Percentiles rank a stretch among this genome's conserved stretches.
phyloP scores from a whole-genome alignment of 148 eudicot genomes.

The Diospyros lotus region DNA sequence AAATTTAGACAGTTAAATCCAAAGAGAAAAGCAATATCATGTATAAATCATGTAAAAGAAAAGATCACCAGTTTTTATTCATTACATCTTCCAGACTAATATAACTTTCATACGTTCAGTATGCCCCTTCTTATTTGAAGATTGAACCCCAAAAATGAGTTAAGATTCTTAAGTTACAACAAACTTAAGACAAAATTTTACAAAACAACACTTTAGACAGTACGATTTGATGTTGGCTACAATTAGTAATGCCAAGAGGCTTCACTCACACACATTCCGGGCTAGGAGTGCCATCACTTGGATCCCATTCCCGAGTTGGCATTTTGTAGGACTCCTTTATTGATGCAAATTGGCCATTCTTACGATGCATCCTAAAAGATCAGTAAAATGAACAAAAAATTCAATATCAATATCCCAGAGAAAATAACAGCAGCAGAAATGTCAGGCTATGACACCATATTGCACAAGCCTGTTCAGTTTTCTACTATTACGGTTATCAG shows the following conservation, averaged over 20 bases:
- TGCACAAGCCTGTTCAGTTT: background rate
- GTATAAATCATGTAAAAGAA: background rate
- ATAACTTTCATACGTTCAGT: background rate
- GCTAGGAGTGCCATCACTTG: conserved; percentile 14
- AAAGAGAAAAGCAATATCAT: background rate
- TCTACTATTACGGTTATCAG: background rate
- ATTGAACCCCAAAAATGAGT: background rate
- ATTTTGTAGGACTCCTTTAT: conserved; percentile 20
- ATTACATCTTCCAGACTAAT: background rate
- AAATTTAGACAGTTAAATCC: background rate
- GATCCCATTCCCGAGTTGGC: conserved; percentile 14
- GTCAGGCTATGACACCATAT: background rate
- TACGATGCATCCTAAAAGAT: conserved; percentile 43
- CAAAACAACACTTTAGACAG: too few relatives aligned
- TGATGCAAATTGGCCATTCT: conserved; percentile 57
- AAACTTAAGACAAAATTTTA: background rate
- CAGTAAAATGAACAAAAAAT: background rate
- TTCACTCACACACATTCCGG: conserved; percentile 23
- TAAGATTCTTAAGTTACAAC: background rate
- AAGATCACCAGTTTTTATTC: background rate
- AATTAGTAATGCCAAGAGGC: background rate
- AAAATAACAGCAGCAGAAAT: background rate
- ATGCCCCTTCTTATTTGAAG: background rate
- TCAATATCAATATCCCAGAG: background rate
- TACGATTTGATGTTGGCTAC: background rate